Conservation (phyloP, 2,329 filamentous ascomycete species). For the Aspergillus bombycis region DNA sequence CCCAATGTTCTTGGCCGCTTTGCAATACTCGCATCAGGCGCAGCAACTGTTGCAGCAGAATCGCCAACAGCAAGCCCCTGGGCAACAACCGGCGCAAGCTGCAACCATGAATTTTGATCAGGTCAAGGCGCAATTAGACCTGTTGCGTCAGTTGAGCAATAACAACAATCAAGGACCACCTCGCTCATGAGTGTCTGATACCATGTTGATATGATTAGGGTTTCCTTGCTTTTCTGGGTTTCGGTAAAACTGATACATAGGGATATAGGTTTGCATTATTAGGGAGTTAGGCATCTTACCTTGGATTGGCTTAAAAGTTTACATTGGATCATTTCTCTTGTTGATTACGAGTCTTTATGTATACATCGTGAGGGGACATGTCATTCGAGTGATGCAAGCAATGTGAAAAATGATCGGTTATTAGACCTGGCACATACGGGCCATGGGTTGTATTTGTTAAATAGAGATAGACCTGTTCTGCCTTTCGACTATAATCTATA, state of each 20-base stretch:
- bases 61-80: conserved; percentile 30
- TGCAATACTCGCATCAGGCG: conserved; percentile 36
- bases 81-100: conserved; percentile 29
- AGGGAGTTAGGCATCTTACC: conserved; percentile 15
- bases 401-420: conserved; percentile 5
- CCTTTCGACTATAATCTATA: background rate
- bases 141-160: conserved; percentile 42
- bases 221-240: conserved; percentile 17
- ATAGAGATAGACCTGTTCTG: background rate
- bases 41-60: conserved; percentile 41
- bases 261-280: conserved; percentile 6
- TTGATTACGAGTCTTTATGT: background rate
- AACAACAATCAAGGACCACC: conserved; percentile 37
- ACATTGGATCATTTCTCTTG: background rate
- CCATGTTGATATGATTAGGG: conserved; percentile 8
- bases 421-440: conserved; percentile 4
- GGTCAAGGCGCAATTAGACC: conserved; percentile 46
- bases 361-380: background rate
- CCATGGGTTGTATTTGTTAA: background rate
- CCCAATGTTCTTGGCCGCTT: conserved; percentile 58
- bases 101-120: conserved; percentile 43
- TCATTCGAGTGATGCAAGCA: background rate
- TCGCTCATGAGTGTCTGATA: conserved; percentile 25
- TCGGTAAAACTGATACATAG: conserved; percentile 20
- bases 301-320: conserved; percentile 12